Evolutionary conservation across 176 grass and related monocot genomes (phyloP).

Genomic region (Oropetium thomaeum): DNA sequence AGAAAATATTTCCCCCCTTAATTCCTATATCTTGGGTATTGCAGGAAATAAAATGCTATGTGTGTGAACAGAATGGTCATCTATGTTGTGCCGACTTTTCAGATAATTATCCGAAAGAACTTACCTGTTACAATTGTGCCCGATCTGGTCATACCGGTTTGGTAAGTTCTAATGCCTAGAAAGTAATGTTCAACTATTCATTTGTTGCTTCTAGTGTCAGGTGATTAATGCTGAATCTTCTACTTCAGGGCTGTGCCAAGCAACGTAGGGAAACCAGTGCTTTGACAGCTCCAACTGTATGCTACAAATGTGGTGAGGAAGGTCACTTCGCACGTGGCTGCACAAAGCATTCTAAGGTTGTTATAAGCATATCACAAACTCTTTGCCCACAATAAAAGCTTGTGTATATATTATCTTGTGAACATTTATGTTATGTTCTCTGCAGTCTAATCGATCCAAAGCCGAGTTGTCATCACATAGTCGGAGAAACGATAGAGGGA

Average conservation of each 20-base stretch:
- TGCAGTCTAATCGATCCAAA: conserved; percentile 46
- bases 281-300: conserved; percentile 34
- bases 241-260: conserved; percentile 85
- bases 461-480: conserved; percentile 40
- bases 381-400: background rate
- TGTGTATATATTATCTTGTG: conserved; percentile 3
- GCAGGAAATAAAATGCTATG: conserved; percentile 92
- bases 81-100: conserved; percentile 71
- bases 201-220: conserved; percentile 19
- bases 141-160: conserved; percentile 74
- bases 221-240: conserved; percentile 31
- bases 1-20: conserved; percentile 18
- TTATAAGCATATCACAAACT: conserved; percentile 16
- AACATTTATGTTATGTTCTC: background rate
- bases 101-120: conserved; percentile 52
- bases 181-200: background rate
- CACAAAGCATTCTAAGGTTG: conserved; percentile 57
- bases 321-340: conserved; percentile 86
- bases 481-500: conserved; percentile 37
- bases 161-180: conserved; percentile 48
- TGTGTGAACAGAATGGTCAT: conserved; percentile 83
- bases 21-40: conserved; percentile 29
- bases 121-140: conserved; percentile 95
- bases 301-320: conserved; percentile 69
- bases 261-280: conserved; percentile 48